These are phyloP conservation scores for Cercospora beticola DNA, from an alignment of 2,329 filamentous ascomycete genomes.

Conservation along the genomic window DNA sequence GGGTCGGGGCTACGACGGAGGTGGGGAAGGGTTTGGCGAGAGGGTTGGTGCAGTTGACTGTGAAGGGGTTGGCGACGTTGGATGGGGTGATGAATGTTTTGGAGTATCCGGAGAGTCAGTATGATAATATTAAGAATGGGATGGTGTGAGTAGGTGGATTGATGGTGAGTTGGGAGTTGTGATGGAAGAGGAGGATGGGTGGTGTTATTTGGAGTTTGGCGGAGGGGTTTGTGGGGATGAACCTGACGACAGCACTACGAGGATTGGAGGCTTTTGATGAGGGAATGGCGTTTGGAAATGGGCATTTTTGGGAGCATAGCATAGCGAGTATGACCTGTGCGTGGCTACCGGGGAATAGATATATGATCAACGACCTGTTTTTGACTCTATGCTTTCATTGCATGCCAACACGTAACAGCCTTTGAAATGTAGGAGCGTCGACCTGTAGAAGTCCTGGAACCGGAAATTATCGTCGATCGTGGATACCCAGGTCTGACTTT, in stretches of 20 bases:
- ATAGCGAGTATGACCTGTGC: not conserved
- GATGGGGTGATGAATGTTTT: slow-evolving; percentile 51
- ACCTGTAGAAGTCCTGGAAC: not conserved
- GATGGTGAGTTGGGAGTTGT: not conserved
- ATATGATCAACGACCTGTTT: not conserved
- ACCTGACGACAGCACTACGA: not conserved
- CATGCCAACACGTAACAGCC: not conserved
- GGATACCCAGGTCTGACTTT: not conserved
- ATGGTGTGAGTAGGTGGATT: slow-evolving; percentile 28
- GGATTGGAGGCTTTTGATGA: not conserved
- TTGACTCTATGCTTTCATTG: not conserved
- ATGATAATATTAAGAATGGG: slow-evolving; percentile 53
- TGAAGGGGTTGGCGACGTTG: slow-evolving; percentile 44
- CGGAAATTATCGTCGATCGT: not conserved
- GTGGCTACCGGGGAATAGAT: not conserved
- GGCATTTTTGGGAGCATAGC: not conserved
- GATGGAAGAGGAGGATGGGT: not conserved
- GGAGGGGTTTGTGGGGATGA: not conserved
- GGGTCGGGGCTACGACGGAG: slow-evolving; percentile 33
- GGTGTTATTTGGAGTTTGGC: not conserved
- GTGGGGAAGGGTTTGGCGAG: not conserved
- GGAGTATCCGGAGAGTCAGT: slow-evolving; percentile 54
- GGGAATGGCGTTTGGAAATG: not conserved
- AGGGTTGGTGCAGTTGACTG: slow-evolving; percentile 53
- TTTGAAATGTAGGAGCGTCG: not conserved